These are phyloP conservation scores for Selaginella moellendorffii DNA, from an alignment of 75 land plant genomes.

Conservation along the genomic window DNA sequence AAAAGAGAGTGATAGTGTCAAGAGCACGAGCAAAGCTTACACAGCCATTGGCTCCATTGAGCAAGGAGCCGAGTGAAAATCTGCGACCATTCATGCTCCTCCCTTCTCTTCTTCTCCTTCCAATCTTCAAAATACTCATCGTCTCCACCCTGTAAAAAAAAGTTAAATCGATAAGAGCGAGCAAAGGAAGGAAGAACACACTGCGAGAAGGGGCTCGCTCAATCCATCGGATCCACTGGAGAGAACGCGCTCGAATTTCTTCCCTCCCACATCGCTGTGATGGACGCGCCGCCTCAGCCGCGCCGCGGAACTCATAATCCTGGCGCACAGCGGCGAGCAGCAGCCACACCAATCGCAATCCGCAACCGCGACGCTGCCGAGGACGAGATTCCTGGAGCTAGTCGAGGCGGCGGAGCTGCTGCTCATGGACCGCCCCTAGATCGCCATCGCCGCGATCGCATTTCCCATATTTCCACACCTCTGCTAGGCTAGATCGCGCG, in stretches of 20 bases:
- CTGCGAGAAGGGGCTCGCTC: conserved; percentile 50
- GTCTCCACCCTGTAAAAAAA: conserved; percentile 13
- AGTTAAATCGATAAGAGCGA: not conserved
- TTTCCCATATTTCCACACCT: too few relatives aligned
- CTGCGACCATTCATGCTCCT: conserved; percentile 51
- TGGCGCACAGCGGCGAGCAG: not conserved
- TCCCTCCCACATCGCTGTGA: conserved; percentile 73
- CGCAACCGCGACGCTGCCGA: too few relatives aligned
- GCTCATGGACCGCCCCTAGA: too few relatives aligned
- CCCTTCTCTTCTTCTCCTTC: conserved; percentile 41
- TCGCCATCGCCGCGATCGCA: too few relatives aligned
- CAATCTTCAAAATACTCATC: conserved; percentile 27
- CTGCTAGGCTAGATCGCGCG: too few relatives aligned
- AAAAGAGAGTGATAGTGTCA: too few relatives aligned
- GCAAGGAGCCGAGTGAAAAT: conserved; percentile 56
- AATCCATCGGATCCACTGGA: conserved; percentile 24
- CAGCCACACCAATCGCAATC: too few relatives aligned
- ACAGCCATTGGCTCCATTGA: conserved; percentile 91
- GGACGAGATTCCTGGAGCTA: too few relatives aligned
- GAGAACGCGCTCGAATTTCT: conserved; percentile 29
- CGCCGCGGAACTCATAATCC: conserved; percentile 35
- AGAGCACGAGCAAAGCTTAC: too few relatives aligned
- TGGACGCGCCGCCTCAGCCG: conserved; percentile 52
- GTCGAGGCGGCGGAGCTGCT: too few relatives aligned
- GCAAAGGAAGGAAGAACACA: not conserved